Evolutionary conservation across 495 filamentous ascomycete genomes (phyloP).

Genomic region (Chaetomium cochliodes): DNA sequence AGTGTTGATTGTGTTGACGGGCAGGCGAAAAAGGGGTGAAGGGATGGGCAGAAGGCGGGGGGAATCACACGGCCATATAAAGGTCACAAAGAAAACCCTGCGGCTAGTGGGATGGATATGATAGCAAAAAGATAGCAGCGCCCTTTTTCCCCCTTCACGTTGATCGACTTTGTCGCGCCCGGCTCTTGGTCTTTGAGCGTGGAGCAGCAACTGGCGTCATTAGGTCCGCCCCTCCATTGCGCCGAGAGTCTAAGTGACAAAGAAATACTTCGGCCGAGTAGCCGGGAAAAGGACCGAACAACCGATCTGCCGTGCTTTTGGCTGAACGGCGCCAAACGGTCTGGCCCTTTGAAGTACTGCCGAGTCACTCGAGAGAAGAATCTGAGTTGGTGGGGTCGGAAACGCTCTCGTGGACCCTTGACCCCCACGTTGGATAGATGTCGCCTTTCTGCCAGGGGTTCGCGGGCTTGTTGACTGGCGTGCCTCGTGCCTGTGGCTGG

Average conservation of each 20-base stretch:
- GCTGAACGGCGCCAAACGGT: neutral
- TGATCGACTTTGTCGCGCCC: slow-evolving; percentile 11
- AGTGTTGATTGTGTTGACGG: neutral
- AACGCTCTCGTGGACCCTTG: neutral
- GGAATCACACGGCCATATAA: slow-evolving; percentile 5
- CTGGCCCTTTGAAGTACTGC: slow-evolving; percentile 17
- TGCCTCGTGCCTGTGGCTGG: no score
- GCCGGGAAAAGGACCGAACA: slow-evolving; percentile 26
- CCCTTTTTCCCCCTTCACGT: neutral
- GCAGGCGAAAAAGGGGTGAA: neutral
- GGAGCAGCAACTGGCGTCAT: slow-evolving; percentile 21
- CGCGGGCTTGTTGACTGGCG: no score
- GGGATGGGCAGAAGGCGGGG: neutral
- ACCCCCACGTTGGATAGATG: slow-evolving; percentile 8
- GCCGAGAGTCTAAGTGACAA: slow-evolving; percentile 18
- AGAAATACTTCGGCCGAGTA: slow-evolving; percentile 18
- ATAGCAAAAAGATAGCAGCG: no score
- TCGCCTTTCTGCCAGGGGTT: neutral
- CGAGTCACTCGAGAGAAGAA: slow-evolving; percentile 19
- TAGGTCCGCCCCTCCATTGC: slow-evolving; percentile 18
- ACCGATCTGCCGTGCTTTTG: slow-evolving; percentile 20
- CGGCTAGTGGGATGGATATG: neutral
- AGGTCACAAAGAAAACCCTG: neutral
- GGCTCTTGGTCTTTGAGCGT: slow-evolving; percentile 2
- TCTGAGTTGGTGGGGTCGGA: slow-evolving; percentile 1